These are phyloP conservation scores for Symbiotaphrina buchneri DNA, from an alignment of 495 filamentous ascomycete species.

Conservation along the genomic window DNA sequence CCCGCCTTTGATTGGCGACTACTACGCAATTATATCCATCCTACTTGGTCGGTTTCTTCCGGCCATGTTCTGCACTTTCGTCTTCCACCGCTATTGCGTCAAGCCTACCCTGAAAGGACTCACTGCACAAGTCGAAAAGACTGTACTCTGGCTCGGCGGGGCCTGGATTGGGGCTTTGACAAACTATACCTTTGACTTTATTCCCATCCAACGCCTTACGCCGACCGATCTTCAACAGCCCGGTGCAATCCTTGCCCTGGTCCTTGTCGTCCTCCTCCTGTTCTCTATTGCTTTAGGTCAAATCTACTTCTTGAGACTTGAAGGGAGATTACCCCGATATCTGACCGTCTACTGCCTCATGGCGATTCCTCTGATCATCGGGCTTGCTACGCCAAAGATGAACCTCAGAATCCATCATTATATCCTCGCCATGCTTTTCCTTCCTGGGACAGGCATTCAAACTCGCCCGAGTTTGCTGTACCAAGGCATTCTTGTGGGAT, in stretches of 20 bases:
- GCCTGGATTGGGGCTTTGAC: conserved; percentile 62
- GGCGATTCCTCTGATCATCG: conserved; percentile 17
- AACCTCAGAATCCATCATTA: conserved; percentile 88
- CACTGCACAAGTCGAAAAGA: conserved; percentile 44
- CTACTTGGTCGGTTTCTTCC: conserved; percentile 55
- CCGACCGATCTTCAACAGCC: conserved; percentile 59
- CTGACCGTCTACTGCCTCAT: conserved; percentile 46
- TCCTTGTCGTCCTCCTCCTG: conserved; percentile 39
- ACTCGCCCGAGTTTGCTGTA: conserved; percentile 59
- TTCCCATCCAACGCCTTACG: conserved; percentile 62
- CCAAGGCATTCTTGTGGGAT: conserved; percentile 69
- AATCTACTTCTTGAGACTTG: conserved; percentile 49
- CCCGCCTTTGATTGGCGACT: conserved; percentile 31
- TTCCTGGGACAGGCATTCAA: conserved; percentile 67
- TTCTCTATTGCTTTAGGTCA: conserved; percentile 38
- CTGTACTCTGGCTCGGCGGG: conserved; percentile 47
- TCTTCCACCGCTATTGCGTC: conserved; percentile 49
- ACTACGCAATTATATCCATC: conserved; percentile 39
- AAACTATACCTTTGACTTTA: conserved; percentile 68
- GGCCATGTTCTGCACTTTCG: conserved; percentile 49
- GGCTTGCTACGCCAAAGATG: conserved; percentile 56
- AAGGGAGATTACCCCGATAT: conserved; percentile 44
- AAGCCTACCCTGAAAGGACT: conserved; percentile 28
- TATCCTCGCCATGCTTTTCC: conserved; percentile 61
- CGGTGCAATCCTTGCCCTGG: conserved; percentile 49